Conservation (phyloP, 441 rosid species). For the Adansonia rubrostipa region DNA sequence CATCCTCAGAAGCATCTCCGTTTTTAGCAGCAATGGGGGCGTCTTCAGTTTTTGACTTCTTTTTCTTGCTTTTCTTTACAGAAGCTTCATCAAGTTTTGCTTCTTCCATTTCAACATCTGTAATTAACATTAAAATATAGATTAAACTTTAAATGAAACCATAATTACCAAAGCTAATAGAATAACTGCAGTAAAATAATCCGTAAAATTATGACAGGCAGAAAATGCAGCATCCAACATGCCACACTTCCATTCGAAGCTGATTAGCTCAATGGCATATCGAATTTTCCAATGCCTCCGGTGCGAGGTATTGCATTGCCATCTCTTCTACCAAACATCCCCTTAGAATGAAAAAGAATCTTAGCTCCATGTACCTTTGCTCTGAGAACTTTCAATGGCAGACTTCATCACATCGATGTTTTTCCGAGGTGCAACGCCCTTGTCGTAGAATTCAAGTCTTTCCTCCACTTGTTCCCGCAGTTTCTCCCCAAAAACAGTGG, state of each 20-base stretch:
- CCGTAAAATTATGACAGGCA: not conserved
- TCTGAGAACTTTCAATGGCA: conserved; percentile 59
- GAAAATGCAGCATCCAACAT: not conserved
- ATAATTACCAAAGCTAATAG: not conserved
- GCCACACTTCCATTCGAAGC: not conserved
- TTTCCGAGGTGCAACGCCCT: conserved; percentile 95
- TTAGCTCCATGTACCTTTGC: conserved; percentile 51
- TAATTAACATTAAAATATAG: conserved; percentile 3
- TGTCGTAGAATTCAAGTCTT: conserved; percentile 89
- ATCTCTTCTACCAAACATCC: not conserved
- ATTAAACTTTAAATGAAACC: not conserved
- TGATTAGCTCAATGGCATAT: not conserved
- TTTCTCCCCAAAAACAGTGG: conserved; percentile 82
- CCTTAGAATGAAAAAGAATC: not conserved
- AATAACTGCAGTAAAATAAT: not conserved
- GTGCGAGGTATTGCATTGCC: not conserved
- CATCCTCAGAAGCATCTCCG: conserved; percentile 46
- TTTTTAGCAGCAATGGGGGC: conserved; percentile 35
- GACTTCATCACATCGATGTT: conserved; percentile 94
- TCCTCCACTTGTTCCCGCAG: conserved; percentile 96
- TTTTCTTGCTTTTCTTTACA: conserved; percentile 78
- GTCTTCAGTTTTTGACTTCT: conserved; percentile 58
- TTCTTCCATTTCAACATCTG: conserved; percentile 59
- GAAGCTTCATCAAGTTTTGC: conserved; percentile 45
- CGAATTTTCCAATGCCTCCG: not conserved